phyloP scores from a whole-genome alignment of 805 yeast species.

The Kazachstania taianensis region DNA sequence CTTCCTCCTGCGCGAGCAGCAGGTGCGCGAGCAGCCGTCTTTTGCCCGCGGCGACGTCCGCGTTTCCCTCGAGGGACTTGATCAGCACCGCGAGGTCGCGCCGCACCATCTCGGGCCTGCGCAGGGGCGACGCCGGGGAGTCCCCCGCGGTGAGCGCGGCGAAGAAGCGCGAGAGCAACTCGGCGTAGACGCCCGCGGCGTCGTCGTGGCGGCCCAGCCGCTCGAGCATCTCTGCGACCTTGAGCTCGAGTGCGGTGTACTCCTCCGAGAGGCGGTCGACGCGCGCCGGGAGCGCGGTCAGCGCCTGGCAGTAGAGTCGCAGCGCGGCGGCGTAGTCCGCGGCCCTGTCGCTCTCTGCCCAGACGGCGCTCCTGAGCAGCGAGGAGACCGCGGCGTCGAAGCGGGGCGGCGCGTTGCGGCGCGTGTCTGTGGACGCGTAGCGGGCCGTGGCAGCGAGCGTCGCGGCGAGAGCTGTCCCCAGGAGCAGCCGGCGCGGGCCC shows the following conservation, averaged over 20 bases:
- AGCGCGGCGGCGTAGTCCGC: conserved; percentile 55
- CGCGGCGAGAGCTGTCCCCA: neutral
- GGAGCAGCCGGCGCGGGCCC: too few relatives aligned
- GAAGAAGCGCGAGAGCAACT: conserved; percentile 50
- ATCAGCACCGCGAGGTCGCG: conserved; percentile 62
- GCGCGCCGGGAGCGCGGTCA: conserved; percentile 34
- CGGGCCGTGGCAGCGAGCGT: neutral
- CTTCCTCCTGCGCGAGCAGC: conserved; percentile 56
- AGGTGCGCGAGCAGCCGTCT: conserved; percentile 54
- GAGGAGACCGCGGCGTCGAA: neutral
- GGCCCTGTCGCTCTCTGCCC: conserved; percentile 72
- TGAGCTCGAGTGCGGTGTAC: conserved; percentile 84
- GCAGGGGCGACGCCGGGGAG: conserved; percentile 18
- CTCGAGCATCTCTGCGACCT: conserved; percentile 81
- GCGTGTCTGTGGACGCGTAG: neutral
- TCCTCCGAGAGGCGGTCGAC: conserved; percentile 59
- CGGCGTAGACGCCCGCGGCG: conserved; percentile 59
- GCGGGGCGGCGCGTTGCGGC: neutral
- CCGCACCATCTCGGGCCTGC: conserved; percentile 51
- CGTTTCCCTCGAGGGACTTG: conserved; percentile 51
- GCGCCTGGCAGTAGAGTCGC: conserved; percentile 56
- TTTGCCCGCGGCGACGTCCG: conserved; percentile 40
- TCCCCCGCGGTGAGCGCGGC: conserved; percentile 37
- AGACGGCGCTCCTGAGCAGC: conserved; percentile 50
- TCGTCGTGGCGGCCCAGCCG: conserved; percentile 49